Evolutionary conservation across 768 basidiomycete species (phyloP), one percentile per base, ranked within the genome.

Genomic region (Lentinula edodes): DNA sequence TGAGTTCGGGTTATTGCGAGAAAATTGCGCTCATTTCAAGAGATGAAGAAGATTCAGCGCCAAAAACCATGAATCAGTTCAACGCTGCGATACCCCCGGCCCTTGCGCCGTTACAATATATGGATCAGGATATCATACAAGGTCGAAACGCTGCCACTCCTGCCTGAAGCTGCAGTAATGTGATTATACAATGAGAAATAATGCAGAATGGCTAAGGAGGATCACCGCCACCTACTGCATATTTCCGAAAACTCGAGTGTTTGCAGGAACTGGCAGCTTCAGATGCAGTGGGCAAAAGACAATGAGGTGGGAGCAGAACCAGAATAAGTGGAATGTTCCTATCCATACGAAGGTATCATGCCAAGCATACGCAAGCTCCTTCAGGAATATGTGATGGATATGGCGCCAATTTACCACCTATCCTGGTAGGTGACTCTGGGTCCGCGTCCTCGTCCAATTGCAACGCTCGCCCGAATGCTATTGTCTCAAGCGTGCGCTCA

Each of bases 151-250:
- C 92, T 20, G 72, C 96, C 72, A 97, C 94, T 13, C 96, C 96
- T 2, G 95, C 97, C 36, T 75, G 98, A 65, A 95, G 95, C 67
- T 83, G 96, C 57, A 96, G 98, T 66, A 95, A 99, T 64, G 90
- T 91, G 46, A 90, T 93, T 79, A 85, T 89, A 45, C 96, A 98
- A 75, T 98, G 96, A 96, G 97, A 98, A 74, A 76, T 94, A 65
- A 78, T 94, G 63, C 91, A 94, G 70, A 76, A 86, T 10, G 91
- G 88, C 16, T 89, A 89, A 67, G 80, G 84, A 1, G 74, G 78
- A 12, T 84, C 85, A n/a, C 83, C 86, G 15, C 86, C 89, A 68
- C 87, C 89, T 28, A 93, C 95, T 68, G 93, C 91, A 6, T 94
- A 95, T 68, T 93, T 90, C 6, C n/a, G 54, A 23, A 93, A 95